Conservation (phyloP, 305 asterid species). For the Caryopteris hybrid region DNA sequence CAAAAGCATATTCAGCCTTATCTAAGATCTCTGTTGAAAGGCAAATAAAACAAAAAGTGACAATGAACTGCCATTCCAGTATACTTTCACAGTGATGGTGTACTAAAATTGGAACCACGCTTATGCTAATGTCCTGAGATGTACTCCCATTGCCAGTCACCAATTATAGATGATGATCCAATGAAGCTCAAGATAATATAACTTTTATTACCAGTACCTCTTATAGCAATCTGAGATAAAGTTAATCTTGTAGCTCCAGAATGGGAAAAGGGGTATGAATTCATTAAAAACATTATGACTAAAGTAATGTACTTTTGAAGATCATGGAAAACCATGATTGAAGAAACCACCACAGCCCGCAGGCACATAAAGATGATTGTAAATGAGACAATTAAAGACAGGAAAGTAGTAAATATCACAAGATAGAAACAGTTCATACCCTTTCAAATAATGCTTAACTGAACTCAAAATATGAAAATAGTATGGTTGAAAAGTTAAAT, state of each 20-base stretch:
- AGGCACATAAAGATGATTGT: neutral
- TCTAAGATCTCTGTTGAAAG: neutral
- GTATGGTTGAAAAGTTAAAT: neutral
- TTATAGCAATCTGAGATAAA: no score
- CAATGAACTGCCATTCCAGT: neutral
- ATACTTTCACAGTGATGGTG: neutral
- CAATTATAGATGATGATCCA: neutral
- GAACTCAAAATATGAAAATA: neutral
- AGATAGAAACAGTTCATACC: neutral
- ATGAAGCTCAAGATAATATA: neutral
- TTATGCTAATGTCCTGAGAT: neutral
- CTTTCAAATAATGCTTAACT: neutral
- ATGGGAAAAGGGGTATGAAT: neutral
- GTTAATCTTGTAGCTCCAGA: neutral
- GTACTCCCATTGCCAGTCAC: neutral
- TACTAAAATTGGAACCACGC: neutral
- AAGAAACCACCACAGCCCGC: neutral
- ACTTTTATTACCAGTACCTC: neutral
- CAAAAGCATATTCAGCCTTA: neutral
- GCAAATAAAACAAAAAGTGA: neutral
- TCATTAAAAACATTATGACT: neutral
- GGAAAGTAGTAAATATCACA: neutral
- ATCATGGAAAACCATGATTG: neutral
- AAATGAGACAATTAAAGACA: neutral
- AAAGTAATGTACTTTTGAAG: neutral